Evolutionary conservation across 2,329 filamentous ascomycete species (phyloP).

Genomic region (Sporothrix brasiliensis): DNA sequence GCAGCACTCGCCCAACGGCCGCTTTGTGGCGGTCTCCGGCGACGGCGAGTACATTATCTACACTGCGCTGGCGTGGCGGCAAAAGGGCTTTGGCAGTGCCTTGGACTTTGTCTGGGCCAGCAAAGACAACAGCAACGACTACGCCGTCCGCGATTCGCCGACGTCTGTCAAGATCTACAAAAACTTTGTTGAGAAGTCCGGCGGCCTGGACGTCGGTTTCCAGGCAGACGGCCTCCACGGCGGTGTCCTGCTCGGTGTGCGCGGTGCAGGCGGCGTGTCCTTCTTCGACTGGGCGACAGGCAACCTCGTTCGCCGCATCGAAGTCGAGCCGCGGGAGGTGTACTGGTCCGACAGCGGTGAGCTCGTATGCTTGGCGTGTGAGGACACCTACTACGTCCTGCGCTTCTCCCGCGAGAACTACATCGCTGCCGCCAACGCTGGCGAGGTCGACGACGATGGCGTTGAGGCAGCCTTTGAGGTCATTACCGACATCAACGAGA

Average conservation of each 20-base stretch:
- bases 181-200: conserved; percentile 91
- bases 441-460: conserved; percentile 83
- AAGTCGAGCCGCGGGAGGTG: conserved; percentile 72
- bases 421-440: conserved; percentile 77
- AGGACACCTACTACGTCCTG: conserved; percentile 93
- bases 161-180: conserved; percentile 97
- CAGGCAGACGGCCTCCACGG: conserved; percentile 89
- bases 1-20: conserved; percentile 89
- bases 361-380: conserved; percentile 87
- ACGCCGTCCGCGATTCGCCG: conserved; percentile 90
- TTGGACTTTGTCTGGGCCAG: conserved; percentile 96
- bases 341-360: conserved; percentile 99
- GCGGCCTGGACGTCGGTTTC: conserved; percentile 91
- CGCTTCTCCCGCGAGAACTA: conserved; percentile 90
- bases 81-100: conserved; percentile 95
- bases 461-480: conserved; percentile 96
- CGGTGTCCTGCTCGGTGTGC: conserved; percentile 88
- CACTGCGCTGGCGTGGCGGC: conserved; percentile 92
- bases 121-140: conserved; percentile 98
- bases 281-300: conserved; percentile 97
- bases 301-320: conserved; percentile 85
- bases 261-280: conserved; percentile 89
- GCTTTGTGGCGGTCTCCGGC: conserved; percentile 84
- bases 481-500: conserved; percentile 92
- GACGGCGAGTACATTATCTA: conserved; percentile 99